Evolutionary conservation across 257 asterid genomes (phyloP).

Genomic region (Orobanche coerulescens): DNA sequence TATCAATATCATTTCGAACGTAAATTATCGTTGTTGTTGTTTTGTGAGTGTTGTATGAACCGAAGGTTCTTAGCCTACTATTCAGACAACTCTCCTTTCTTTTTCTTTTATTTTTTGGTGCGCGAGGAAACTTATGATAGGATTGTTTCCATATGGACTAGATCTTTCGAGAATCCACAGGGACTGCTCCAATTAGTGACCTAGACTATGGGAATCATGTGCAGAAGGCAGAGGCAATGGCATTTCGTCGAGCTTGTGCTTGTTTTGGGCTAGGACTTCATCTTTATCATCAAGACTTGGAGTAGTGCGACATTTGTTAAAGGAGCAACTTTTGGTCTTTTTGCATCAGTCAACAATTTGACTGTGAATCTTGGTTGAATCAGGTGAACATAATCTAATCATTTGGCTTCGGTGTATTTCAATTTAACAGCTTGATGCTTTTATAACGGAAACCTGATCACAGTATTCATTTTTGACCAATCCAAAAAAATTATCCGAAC

Average conservation of each 20-base stretch:
- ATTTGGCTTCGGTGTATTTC: not conserved
- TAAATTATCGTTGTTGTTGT: not conserved
- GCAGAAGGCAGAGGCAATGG: constrained; percentile 94
- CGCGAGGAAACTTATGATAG: not conserved
- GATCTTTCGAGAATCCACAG: constrained; percentile 80
- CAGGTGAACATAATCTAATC: not conserved
- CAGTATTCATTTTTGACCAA: no score
- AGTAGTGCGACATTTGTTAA: constrained; percentile 23
- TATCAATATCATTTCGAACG: no score
- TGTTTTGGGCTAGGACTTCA: constrained; percentile 90
- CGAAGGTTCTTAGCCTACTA: not conserved
- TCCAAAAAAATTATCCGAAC: no score
- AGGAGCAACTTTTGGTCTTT: not conserved
- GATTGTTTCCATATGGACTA: constrained; percentile 21
- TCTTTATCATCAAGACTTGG: constrained; percentile 73
- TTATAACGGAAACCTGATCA: constrained; percentile 6
- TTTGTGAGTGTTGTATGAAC: not conserved
- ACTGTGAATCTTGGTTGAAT: constrained; percentile 3
- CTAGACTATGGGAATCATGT: constrained; percentile 56
- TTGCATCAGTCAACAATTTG: not conserved
- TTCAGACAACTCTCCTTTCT: not conserved
- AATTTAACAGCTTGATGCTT: not conserved
- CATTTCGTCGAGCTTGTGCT: constrained; percentile 94
- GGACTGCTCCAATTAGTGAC: constrained; percentile 60
- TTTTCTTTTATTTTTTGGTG: not conserved